Evolutionary conservation across 768 basidiomycete genomes (phyloP).

Genomic region (Boletus insuetus): DNA sequence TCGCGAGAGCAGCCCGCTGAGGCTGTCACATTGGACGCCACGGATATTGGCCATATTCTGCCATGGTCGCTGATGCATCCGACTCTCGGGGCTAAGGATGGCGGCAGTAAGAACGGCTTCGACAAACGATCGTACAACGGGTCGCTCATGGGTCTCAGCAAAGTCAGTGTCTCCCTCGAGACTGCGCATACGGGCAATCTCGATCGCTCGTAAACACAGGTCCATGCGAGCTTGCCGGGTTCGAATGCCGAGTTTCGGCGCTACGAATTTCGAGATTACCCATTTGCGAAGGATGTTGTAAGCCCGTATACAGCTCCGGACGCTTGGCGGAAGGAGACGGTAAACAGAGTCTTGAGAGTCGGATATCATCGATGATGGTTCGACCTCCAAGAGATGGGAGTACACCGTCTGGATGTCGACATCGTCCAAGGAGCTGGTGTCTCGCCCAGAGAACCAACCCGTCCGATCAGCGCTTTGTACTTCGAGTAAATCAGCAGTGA

Average conservation of each 20-base stretch:
- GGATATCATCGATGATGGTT: conserved; percentile 68
- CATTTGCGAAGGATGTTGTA: conserved; percentile 78
- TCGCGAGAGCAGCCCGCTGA: conserved; percentile 53
- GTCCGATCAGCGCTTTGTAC: conserved; percentile 76
- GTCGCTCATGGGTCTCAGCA: conserved; percentile 47
- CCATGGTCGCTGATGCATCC: conserved; percentile 79
- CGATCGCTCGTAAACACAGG: conserved; percentile 64
- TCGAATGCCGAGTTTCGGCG: conserved; percentile 60
- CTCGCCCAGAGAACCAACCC: conserved; percentile 70
- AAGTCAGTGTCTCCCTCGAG: conserved; percentile 38
- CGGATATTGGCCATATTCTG: conserved; percentile 64
- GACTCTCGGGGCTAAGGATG: conserved; percentile 72
- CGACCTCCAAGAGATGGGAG: conserved; percentile 67
- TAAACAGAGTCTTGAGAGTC: conserved; percentile 72
- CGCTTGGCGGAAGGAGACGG: conserved; percentile 68
- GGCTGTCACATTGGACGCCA: conserved; percentile 59
- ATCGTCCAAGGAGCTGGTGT: conserved; percentile 52
- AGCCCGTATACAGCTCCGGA: conserved; percentile 75
- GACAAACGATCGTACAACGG: conserved; percentile 75
- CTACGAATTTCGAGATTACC: conserved; percentile 67
- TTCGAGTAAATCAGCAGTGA: conserved; percentile 75
- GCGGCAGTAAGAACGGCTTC: conserved; percentile 77
- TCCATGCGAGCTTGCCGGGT: conserved; percentile 73
- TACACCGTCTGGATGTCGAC: conserved; percentile 82
- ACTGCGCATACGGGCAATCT: conserved; percentile 66